Evolutionary conservation across 2,329 filamentous ascomycete genomes (phyloP), one percentile per base, ranked within the genome.

Genomic region (Paraphoma sp.): DNA sequence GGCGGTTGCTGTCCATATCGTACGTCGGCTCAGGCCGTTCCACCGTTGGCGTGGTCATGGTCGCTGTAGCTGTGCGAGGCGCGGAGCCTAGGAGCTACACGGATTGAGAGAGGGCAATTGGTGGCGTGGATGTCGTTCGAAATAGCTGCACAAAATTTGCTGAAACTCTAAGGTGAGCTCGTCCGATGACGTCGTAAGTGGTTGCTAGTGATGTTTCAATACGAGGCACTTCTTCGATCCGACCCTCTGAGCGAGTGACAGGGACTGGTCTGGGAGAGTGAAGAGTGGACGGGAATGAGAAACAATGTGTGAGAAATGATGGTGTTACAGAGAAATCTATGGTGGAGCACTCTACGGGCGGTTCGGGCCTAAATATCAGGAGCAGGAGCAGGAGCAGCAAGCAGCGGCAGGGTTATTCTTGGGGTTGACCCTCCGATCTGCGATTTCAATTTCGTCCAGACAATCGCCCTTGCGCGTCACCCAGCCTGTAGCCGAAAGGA

Each of bases 11-110:
- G 45, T 72, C 67, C 72, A 74, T 76, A 16, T 71, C 63, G 57
- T 75, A 78, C 4, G 67, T 73, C 16, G 73, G 73, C 62, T 78
- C 75, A 6, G 69, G 64, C 53, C 73, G 69, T 51, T 78, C 74
- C 42, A 63, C 48, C 9, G 68, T 61, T 12, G 76, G 75, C 18
- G 75, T 75, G 11, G 65, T 70, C 76, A 78, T 78, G 53, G 31
- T 61, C 56, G 57, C 52, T 51, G 49, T 38, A 54, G 46, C 43
- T 53, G 50, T 48, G 38, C 33, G 42, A 54, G 51, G 44, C 49
- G 41, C 45, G 33, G 42, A 50, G 30, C 46, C 42, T 29, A 18
- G 45, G 36, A 30, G 28, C 17, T 43, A 9, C 29, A n/a, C 28
- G 9, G 28, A 10, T 2, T 30, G 47, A n/a, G 16, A 17, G 36